phyloP scores from a whole-genome alignment of 306 rosid species.

The Lagenaria siceraria region DNA sequence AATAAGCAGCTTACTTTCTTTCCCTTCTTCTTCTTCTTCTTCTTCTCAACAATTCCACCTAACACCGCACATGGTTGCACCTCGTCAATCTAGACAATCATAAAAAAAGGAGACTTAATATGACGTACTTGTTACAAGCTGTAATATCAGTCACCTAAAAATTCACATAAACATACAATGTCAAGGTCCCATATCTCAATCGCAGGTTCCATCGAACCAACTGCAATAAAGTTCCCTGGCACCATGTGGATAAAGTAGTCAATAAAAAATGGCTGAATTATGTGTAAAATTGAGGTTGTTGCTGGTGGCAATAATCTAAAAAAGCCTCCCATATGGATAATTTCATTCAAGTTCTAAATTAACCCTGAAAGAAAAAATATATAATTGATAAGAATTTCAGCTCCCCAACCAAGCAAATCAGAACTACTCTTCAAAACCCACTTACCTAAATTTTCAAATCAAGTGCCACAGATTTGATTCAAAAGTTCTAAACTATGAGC shows the following conservation, averaged over 20 bases:
- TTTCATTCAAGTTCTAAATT: not conserved
- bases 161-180: constrained; percentile 40
- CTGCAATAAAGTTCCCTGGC: constrained; percentile 75
- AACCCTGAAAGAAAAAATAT: not conserved
- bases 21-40: constrained; percentile 33
- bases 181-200: constrained; percentile 97
- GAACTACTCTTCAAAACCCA: not conserved
- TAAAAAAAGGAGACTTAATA: constrained; percentile 5
- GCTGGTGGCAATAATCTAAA: not conserved
- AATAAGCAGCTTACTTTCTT: constrained; percentile 37
- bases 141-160: not conserved
- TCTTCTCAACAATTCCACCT: constrained; percentile 58
- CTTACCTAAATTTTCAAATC: not conserved
- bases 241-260: constrained; percentile 12
- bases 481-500: not conserved
- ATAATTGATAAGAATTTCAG: not conserved
- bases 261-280: not conserved
- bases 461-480: not conserved
- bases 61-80: constrained; percentile 59
- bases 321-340: not conserved
- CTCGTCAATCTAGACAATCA: constrained; percentile 53
- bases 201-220: constrained; percentile 81
- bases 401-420: not conserved
- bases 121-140: not conserved
- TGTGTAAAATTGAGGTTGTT: not conserved